These are phyloP conservation scores for Pigoraptor vietnamica DNA, from an alignment of 78 protist species.

Conservation along the genomic window DNA sequence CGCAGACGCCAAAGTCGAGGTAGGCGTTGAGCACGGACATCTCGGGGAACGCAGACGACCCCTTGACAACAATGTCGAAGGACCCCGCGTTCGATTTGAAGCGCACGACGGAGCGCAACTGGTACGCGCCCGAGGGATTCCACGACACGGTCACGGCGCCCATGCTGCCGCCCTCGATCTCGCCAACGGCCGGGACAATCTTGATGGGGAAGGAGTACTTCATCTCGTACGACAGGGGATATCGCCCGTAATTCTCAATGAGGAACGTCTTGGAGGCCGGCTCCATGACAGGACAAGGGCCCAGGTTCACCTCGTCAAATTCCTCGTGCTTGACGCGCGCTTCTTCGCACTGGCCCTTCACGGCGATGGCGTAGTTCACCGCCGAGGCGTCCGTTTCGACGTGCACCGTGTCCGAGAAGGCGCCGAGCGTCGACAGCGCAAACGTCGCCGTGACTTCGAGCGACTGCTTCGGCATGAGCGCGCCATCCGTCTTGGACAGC, in stretches of 20 bases:
- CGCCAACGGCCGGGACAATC: background rate
- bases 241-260: background rate
- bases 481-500: background rate
- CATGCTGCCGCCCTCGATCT: background rate
- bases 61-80: background rate
- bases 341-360: background rate
- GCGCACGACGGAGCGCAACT: background rate
- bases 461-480: background rate
- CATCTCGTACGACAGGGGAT: background rate
- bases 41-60: background rate
- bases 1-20: background rate
- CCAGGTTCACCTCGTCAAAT: background rate
- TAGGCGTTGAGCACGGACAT: background rate
- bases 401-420: background rate
- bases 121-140: background rate
- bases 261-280: background rate
- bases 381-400: background rate
- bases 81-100: background rate
- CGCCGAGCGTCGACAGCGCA: background rate
- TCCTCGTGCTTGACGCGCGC: background rate
- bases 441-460: background rate
- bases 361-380: background rate
- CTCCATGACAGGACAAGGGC: background rate
- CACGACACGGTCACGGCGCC: background rate
- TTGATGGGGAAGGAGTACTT: background rate